Percentiles rank a stretch among this genome's conserved stretches.
Evolutionary conservation across 2,329 filamentous ascomycete genomes (phyloP).

Genomic region (Pyrenophora teres): DNA sequence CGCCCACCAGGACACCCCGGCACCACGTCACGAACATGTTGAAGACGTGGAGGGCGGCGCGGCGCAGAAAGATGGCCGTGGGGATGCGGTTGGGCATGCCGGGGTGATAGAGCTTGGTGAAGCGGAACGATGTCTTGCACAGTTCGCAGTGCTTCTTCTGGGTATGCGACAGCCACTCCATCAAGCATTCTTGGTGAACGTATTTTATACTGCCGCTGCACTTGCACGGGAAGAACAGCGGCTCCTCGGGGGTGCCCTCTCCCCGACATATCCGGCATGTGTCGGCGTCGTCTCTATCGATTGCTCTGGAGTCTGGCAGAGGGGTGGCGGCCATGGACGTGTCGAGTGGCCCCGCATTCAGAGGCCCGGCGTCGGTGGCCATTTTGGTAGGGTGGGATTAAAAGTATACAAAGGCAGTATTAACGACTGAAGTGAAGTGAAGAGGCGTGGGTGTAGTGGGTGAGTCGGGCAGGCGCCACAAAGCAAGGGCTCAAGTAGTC

Average conservation of each 20-base stretch:
- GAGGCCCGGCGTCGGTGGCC: slow-evolving; percentile 20
- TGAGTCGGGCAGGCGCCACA: slow-evolving; percentile 27
- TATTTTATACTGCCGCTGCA: slow-evolving; percentile 99
- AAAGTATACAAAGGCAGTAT: background rate
- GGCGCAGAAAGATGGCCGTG: slow-evolving; percentile 76
- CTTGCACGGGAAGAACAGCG: slow-evolving; percentile 96
- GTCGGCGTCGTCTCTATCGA: slow-evolving; percentile 63
- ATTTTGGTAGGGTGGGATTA: slow-evolving; percentile 17
- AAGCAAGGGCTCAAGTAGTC: slow-evolving; percentile 28
- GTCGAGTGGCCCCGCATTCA: background rate
- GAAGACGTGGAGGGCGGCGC: slow-evolving; percentile 74
- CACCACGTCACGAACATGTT: slow-evolving; percentile 77
- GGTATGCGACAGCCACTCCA: slow-evolving; percentile 98
- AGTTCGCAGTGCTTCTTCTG: slow-evolving; percentile 99
- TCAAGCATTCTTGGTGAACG: slow-evolving; percentile 95
- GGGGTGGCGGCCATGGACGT: slow-evolving; percentile 7
- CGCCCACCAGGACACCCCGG: slow-evolving; percentile 75
- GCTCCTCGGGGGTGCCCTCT: slow-evolving; percentile 80
- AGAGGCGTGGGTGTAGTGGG: background rate
- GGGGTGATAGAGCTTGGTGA: slow-evolving; percentile 95
- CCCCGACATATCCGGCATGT: slow-evolving; percentile 98
- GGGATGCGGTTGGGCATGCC: slow-evolving; percentile 89
- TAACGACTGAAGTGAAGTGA: slow-evolving; percentile 1
- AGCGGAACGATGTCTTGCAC: slow-evolving; percentile 97
- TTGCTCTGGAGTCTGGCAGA: slow-evolving; percentile 40